Evolutionary conservation across 2,329 filamentous ascomycete genomes (phyloP), one percentile per base, ranked within the genome.

Genomic region (Phyllosticta citriasiana): DNA sequence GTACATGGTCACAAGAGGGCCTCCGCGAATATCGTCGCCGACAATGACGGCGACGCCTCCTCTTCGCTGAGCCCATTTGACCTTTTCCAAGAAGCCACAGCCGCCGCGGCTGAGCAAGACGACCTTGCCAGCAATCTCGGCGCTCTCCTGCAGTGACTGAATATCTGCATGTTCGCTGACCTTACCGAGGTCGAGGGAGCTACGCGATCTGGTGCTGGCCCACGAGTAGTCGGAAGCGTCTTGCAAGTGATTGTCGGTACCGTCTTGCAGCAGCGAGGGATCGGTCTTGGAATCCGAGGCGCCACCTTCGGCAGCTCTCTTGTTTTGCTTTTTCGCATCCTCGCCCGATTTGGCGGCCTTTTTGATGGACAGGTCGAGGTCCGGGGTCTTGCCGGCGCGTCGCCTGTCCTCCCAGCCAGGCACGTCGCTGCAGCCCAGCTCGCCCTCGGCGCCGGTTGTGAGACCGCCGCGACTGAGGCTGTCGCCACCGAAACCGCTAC

Each of bases 41-140:
- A 99, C 92, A 65, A 99, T 95, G 63, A 99, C 79, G 40, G 90
- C 94, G 63, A 91, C 82, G 22, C 88, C 94, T 25, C 94, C 94
- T 69, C 94, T 84, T 64, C 91, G 84, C 73, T 99, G 94, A 12
- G 89, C 91, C 94, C 94, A 99, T 78, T 95, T 93, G 65, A 94
- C 91, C 75, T 99, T 99, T 71, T 97, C 93, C 63, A 97, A 76
- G 72, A 99, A 99, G 4, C 94, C 94, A 73, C 94, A 99, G 7
- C 93, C 94, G 62, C 94, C 94, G 60, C 94, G 86, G 73, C 90
- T 95, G 61, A 99, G 80, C 58, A 99, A 79, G 2, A 96, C 94
- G 55, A 99, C 85, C 75, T 96, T 97, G 66, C 94, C 94, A 33
- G 87, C 82, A 65, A 99, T 97, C 72, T 97, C 93, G 24, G 93